Evolutionary conservation across 768 basidiomycete species (phyloP).

Genomic region (Megacollybia marginata): DNA sequence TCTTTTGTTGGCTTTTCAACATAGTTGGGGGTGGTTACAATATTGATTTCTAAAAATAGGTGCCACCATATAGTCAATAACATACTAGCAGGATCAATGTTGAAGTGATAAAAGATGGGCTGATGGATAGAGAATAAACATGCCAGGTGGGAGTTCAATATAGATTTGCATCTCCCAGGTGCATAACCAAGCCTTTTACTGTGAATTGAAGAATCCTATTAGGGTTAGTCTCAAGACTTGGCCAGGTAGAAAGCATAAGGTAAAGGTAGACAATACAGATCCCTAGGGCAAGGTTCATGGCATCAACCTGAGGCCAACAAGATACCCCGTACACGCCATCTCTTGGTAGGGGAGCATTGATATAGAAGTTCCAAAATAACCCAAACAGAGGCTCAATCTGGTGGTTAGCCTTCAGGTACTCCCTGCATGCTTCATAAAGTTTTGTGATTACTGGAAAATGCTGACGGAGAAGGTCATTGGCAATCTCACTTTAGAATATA

Average conservation of each 20-base stretch:
- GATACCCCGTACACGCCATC: background rate
- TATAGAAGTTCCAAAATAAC: constrained; percentile 8
- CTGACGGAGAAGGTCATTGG: no score
- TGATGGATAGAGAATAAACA: constrained; percentile 7
- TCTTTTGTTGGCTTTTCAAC: background rate
- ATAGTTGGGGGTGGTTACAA: background rate
- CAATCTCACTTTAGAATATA: no score
- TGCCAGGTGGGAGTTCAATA: constrained; percentile 8
- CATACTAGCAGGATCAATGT: constrained; percentile 1
- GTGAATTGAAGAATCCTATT: no score
- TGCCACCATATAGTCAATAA: no score
- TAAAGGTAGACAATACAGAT: constrained; percentile 6
- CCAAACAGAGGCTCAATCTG: background rate
- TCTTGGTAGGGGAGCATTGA: constrained; percentile 3
- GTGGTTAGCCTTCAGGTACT: no score
- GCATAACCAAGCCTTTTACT: constrained; percentile 6
- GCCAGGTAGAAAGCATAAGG: no score
- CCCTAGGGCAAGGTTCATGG: constrained; percentile 8
- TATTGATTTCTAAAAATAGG: background rate
- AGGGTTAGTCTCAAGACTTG: no score
- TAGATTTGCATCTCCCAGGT: constrained; percentile 7
- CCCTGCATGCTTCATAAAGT: no score
- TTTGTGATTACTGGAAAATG: no score
- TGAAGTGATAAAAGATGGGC: constrained; percentile 8
- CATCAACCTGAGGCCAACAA: constrained; percentile 7